Base-by-base conservation (phyloP, 371 early-diverging fungal genomes). In the Cokeromyces recurvatus region DNA sequence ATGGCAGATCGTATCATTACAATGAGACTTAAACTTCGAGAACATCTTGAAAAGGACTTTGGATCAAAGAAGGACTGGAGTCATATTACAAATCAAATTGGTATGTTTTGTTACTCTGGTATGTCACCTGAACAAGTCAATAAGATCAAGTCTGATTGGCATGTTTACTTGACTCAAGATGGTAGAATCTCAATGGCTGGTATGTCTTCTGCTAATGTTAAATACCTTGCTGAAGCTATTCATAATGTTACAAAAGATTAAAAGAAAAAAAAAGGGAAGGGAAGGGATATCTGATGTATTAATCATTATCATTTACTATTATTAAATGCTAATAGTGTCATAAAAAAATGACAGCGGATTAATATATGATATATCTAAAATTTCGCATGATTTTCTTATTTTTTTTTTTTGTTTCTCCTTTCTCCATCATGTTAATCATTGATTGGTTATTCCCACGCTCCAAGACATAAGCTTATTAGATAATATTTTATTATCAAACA, bases 101-200 rank as follows among this genome's bases (percentile, higher is more conserved):
- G 98, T 67, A 98, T 98, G 98, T 98, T 98, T 86, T 94, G 92
- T 79, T 98, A 76, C 81, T 90, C 97, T 36, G 98, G 98, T 22
- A 75, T 98, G 64, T 89, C 65, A n/a, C 86, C 95, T 32, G 89
- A 87, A 53, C 87, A 91, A 69, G 95, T 94, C 36, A 90, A 87
- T 63, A 74, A 85, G 51, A 69, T 98, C 63, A 84, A 81, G 55
- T 71, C 61, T 39, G 92, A 97, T 60, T 91, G 83, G 81, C 91
- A 92, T 57, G 84, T 98, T 41, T 98, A 97, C 81, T 74, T 98
- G 53, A 95, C 97, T 43, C 80, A 84, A 55, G 95, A 97, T 62
- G 98, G 98, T 32, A 91, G 98, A 66, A 95, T 98, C 63, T 94
- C 95, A 22, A 90, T 98, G 69, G 95, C 98, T 46, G 98, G 98